Percentiles rank a stretch among this genome's conserved stretches.
Evolutionary conservation across 352 stramenopile genomes (phyloP).

Genomic region (Globisporangium viniferum): DNA sequence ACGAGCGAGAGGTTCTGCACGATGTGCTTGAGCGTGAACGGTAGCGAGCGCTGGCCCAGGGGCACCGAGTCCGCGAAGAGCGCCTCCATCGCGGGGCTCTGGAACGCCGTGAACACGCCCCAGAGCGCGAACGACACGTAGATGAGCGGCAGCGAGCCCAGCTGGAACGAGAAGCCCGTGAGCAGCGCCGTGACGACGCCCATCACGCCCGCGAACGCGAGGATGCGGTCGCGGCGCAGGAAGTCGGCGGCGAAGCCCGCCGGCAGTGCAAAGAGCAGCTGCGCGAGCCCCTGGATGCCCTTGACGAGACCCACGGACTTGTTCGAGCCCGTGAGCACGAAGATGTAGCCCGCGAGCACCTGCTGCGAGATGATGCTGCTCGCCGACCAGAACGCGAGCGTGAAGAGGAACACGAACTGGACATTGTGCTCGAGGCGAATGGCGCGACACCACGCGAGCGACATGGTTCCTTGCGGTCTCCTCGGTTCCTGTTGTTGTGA

Average conservation of each 20-base stretch:
- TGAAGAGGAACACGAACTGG: constrained; percentile 72
- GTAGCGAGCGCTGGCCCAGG: constrained; percentile 55
- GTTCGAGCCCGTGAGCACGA: constrained; percentile 51
- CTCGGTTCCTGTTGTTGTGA: no score
- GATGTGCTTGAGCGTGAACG: constrained; percentile 76
- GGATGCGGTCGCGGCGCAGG: constrained; percentile 48
- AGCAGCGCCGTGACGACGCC: constrained; percentile 37
- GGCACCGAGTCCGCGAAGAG: constrained; percentile 85
- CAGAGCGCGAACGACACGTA: constrained; percentile 71
- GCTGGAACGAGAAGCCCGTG: constrained; percentile 42
- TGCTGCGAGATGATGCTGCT: constrained; percentile 62
- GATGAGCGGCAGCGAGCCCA: constrained; percentile 42
- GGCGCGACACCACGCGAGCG: neutral
- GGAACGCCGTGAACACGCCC: constrained; percentile 75
- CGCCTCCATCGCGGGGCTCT: constrained; percentile 72
- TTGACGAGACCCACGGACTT: constrained; percentile 38
- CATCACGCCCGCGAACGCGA: constrained; percentile 34
- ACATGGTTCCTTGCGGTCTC: neutral
- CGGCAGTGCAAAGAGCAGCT: constrained; percentile 50
- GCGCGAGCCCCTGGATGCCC: constrained; percentile 46
- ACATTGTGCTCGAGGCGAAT: constrained; percentile 59
- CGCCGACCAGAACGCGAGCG: constrained; percentile 54
- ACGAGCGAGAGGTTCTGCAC: constrained; percentile 51
- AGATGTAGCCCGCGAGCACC: constrained; percentile 57
- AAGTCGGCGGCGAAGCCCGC: constrained; percentile 56